Evolutionary conservation across 768 basidiomycete species (phyloP), one percentile per base, ranked within the genome.

Genomic region (Galerina marginata): DNA sequence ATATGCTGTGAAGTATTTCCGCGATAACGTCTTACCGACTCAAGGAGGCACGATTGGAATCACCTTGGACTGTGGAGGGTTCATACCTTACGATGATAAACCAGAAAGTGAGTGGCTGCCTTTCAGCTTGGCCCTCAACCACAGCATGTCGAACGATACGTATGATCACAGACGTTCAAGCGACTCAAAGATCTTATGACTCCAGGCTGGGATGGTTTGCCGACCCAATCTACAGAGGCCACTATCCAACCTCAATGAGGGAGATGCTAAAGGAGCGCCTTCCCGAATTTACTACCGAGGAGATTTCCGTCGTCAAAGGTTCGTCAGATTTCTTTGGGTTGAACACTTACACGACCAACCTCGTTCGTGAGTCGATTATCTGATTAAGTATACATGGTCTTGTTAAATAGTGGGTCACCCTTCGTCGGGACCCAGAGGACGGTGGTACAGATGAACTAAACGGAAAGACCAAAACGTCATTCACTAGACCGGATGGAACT

Each of bases 141-240:
- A 16, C 38, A 33, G 36, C 16, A 12, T 39, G 15, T 9, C 1
- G 16, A 23, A 15, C 15, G 9, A 14, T 14, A 33, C 1, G 42
- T 23, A 42, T 9, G 7, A 37, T 15, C 4, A 12, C 25, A 90
- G 89, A 88, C 63, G 68, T 86, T 55, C 81, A 75, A 61, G 87
- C 87, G 11, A 84, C 86, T 1, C 88, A 89, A 68, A 79, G 83
- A 59, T 86, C 87, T 57, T 74, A 88, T 40, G 89, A 89, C 65
- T 76, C 83, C 20, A 84, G 85, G 15, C 80, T 91, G 33, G 67
- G 72, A 7, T 72, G 70, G 68, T 71, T 71, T 42, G 68, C 75
- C 81, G 80, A 89, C 67, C 87, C 88, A 3, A 87, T 91, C 58
- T 89, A 89, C 74, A 85, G 87, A 46, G 90, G 90, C 2, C 72